Evolutionary conservation across 2,329 filamentous ascomycete genomes (phyloP).

Genomic region (Xylariaceae sp.): DNA sequence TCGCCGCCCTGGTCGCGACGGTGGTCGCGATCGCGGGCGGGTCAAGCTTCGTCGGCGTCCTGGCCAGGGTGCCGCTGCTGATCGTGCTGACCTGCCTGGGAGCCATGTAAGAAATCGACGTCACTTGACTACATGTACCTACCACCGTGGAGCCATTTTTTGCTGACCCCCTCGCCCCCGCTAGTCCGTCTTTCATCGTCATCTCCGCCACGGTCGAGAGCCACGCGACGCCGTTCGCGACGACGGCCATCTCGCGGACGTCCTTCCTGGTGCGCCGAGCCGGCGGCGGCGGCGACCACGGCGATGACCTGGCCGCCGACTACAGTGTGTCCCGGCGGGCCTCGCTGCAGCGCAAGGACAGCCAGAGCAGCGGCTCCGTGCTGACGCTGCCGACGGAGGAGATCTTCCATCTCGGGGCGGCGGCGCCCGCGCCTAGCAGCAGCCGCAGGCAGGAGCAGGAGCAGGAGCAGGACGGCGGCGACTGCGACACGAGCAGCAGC

Average conservation of each 20-base stretch:
- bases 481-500: too few species aligned
- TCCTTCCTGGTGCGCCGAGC: conserved; percentile 19
- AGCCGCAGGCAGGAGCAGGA: conserved; percentile 2
- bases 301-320: conserved; percentile 17
- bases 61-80: conserved; percentile 23
- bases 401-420: conserved; percentile 11
- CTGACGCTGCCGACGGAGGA: conserved; percentile 18
- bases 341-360: conserved; percentile 17
- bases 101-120: conserved; percentile 20
- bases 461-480: conserved; percentile 2
- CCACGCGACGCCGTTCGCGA: conserved; percentile 21
- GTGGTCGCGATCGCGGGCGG: conserved; percentile 19
- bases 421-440: not conserved
- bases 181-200: conserved; percentile 21
- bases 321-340: conserved; percentile 19
- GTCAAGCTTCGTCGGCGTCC: conserved; percentile 8
- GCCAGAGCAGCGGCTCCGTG: conserved; percentile 11
- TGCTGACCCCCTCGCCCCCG: not conserved
- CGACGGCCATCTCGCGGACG: conserved; percentile 15
- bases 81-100: conserved; percentile 23
- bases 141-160: not conserved
- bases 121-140: not conserved
- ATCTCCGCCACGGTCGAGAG: conserved; percentile 24
- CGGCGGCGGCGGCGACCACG: conserved; percentile 17
- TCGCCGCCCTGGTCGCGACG: conserved; percentile 22